phyloP scores from a whole-genome alignment of 495 filamentous ascomycete species.

The Letharia columbiana region DNA sequence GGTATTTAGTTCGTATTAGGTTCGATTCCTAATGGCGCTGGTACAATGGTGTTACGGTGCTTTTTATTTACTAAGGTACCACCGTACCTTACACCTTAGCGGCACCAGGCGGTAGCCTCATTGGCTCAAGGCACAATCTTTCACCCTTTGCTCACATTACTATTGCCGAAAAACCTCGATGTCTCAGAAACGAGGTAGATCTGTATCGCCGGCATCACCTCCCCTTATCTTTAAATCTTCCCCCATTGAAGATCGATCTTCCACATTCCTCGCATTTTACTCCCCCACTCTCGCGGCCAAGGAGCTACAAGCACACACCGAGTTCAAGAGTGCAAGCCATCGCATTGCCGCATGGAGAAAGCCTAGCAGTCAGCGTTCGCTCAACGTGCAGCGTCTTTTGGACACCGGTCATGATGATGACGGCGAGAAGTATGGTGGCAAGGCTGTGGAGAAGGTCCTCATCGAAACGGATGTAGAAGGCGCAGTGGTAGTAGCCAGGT shows the following conservation, averaged over 20 bases:
- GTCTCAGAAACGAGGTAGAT: constrained; percentile 9
- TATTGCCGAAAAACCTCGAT: neutral
- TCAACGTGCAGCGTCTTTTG: constrained; percentile 19
- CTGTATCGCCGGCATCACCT: neutral
- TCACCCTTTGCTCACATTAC: too few relatives aligned
- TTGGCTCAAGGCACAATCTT: too few relatives aligned
- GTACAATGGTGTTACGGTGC: too few relatives aligned
- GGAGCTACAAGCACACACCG: constrained; percentile 29
- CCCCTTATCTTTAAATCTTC: constrained; percentile 28
- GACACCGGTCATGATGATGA: constrained; percentile 38
- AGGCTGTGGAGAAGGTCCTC: constrained; percentile 32
- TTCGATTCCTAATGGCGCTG: too few relatives aligned
- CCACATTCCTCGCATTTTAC: constrained; percentile 35
- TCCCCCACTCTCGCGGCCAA: constrained; percentile 31
- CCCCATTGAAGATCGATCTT: constrained; percentile 33
- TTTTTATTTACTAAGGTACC: too few relatives aligned
- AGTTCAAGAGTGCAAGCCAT: constrained; percentile 33
- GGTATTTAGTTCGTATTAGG: too few relatives aligned
- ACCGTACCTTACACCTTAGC: too few relatives aligned
- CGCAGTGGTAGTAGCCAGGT: constrained; percentile 38
- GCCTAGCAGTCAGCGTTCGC: constrained; percentile 22
- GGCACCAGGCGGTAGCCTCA: too few relatives aligned
- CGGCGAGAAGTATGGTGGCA: constrained; percentile 37
- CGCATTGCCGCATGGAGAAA: constrained; percentile 36
- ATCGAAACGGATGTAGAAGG: constrained; percentile 30